Base-by-base conservation (phyloP, 208 protist species). In the Leishmania tropica region DNA sequence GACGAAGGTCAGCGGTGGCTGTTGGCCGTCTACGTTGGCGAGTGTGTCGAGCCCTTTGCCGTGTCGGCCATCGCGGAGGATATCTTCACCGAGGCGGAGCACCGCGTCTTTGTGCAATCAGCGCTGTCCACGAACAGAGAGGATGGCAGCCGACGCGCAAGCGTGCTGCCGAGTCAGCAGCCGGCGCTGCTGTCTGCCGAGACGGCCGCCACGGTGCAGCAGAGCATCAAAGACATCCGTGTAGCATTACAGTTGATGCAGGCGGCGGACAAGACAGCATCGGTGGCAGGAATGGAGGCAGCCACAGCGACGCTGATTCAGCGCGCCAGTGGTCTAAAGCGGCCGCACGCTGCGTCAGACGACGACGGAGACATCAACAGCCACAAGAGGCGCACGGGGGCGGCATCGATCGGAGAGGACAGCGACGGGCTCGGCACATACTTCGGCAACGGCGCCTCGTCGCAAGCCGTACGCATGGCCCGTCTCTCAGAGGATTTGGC, bases 21-120 rank as follows among this genome's bases (percentile, higher is more conserved):
- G 40, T 70, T 95, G 19, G 90, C 86, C 35, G 86, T 94, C n/a
- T 88, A 94, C 84, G 78, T 95, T 37, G 93, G 91, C 70, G 92
- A 95, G 64, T 86, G 81, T n/a, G 86, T 89, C 17, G 90, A 94
- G 60, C 84, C 90, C 7, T 81, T 94, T 45, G 71, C 80, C 17
- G 71, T 91, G 48, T 87, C 89, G 54, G 83, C 81, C 75, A 58
- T 96, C 74, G 88, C 84, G 53, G 88, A 93, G 72, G 90, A 93
- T 15, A 71, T 76, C 58, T 90, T 94, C 71, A 89, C 86, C 0
- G 87, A 85, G 24, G 81, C 77, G 42, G 91, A 96, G 84, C 90
- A 95, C 77, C 75, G 81, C 72, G 84, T 94, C 47, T 96, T 90
- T 83, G 86, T 94, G 58, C 88, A 88, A 53, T 94, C 92, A 28